These are phyloP conservation scores for Lagerstroemia speciosa DNA, from an alignment of 345 rosid species.

Conservation along the genomic window DNA sequence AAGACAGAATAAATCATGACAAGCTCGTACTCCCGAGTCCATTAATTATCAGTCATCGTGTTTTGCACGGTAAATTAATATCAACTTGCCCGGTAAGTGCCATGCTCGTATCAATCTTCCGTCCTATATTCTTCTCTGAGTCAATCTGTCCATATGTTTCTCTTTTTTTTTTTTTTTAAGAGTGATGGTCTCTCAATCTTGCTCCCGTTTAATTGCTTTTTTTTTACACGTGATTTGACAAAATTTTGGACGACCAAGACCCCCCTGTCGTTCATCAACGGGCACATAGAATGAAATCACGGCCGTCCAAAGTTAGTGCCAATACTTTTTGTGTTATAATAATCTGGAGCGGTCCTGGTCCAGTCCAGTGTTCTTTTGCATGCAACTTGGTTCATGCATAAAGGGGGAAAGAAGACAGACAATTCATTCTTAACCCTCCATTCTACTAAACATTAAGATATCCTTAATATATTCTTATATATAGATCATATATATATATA, in stretches of 20 bases:
- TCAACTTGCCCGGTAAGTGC: too few species aligned
- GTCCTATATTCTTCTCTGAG: too few species aligned
- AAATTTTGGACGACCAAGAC: background rate
- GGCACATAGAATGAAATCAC: background rate
- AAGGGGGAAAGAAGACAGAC: background rate
- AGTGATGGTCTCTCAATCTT: background rate
- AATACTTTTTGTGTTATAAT: background rate
- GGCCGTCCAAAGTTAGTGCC: conserved; percentile 1
- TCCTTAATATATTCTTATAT: background rate
- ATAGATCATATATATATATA: background rate
- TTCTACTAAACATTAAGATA: background rate
- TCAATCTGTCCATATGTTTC: too few species aligned
- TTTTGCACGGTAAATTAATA: too few species aligned
- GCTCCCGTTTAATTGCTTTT: background rate
- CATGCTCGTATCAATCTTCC: too few species aligned
- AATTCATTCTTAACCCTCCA: background rate
- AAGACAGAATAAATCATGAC: too few species aligned
- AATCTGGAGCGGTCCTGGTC: conserved; percentile 4
- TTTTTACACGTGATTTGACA: too few species aligned
- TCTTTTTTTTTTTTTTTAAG: too few species aligned
- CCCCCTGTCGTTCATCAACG: too few species aligned
- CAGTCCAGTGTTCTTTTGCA: background rate
- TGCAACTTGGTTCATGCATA: conserved; percentile 10
- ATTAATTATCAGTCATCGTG: too few species aligned
- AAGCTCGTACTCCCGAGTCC: too few species aligned